These are phyloP conservation scores for Neofusicoccum parvum DNA, from an alignment of 2,329 filamentous ascomycete genomes.

Conservation along the genomic window DNA sequence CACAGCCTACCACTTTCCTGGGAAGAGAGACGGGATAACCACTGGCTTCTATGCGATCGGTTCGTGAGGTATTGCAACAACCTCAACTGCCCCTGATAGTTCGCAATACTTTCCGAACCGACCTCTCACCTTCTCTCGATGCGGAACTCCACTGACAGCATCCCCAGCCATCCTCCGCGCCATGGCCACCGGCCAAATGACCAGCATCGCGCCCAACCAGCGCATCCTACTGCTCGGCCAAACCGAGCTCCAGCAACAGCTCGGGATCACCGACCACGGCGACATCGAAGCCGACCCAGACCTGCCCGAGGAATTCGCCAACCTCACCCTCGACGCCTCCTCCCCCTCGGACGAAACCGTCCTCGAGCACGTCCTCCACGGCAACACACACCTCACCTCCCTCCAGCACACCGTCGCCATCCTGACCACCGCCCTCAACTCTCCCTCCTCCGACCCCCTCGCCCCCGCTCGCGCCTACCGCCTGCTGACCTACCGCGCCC, in stretches of 20 bases:
- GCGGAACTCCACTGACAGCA: neutral
- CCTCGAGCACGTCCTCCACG: neutral
- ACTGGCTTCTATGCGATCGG: too few relatives aligned
- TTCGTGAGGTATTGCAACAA: too few relatives aligned
- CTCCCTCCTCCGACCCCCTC: slow-evolving; percentile 51
- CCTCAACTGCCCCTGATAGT: too few relatives aligned
- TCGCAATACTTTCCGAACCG: too few relatives aligned
- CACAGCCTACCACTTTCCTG: neutral
- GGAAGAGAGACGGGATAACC: too few relatives aligned
- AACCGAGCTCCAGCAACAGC: slow-evolving; percentile 23
- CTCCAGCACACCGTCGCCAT: neutral
- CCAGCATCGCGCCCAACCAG: slow-evolving; percentile 55
- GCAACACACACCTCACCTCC: neutral
- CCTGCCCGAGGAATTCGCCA: neutral
- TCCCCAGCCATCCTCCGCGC: slow-evolving; percentile 67
- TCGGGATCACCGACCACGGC: neutral
- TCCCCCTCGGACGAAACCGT: neutral
- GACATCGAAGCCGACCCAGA: neutral
- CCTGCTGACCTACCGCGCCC: slow-evolving; percentile 62
- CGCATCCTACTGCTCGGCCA: slow-evolving; percentile 40
- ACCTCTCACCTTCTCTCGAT: neutral
- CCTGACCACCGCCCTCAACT: neutral
- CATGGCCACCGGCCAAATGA: slow-evolving; percentile 76
- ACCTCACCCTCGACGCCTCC: neutral
- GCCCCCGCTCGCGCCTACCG: slow-evolving; percentile 64